Conservation (phyloP, 192 early-diverging fungal species). For the Coemansia sp. region DNA sequence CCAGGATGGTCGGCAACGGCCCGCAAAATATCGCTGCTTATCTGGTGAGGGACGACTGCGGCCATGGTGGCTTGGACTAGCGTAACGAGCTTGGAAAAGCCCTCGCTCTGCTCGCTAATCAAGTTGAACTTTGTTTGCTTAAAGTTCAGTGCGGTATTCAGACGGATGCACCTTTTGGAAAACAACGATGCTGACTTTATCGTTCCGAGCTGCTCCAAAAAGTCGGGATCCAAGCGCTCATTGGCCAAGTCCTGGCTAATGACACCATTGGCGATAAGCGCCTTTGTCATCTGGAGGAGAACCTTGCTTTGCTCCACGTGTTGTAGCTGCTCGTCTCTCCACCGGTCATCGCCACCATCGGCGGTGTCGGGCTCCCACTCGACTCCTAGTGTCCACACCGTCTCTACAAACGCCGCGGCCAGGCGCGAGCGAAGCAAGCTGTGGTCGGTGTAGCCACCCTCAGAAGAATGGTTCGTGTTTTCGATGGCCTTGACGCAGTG, state of each 20-base stretch:
- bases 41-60: conserved; percentile 15
- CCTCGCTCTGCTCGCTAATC: conserved; percentile 47
- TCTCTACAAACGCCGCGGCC: conserved; percentile 28
- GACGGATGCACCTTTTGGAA: conserved; percentile 36
- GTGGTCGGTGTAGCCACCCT: neutral
- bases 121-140: conserved; percentile 55
- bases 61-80: conserved; percentile 43
- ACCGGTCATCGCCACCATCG: conserved; percentile 12
- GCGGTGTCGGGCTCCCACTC: conserved; percentile 46
- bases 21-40: conserved; percentile 15
- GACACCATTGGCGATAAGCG: conserved; percentile 14
- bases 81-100: conserved; percentile 44
- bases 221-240: conserved; percentile 39
- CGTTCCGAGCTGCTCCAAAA: conserved; percentile 31
- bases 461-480: conserved; percentile 15
- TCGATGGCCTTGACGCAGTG: conserved; percentile 23
- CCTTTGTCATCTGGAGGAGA: conserved; percentile 20
- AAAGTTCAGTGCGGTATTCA: conserved; percentile 47
- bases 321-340: conserved; percentile 23
- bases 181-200: conserved; percentile 28
- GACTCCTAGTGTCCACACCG: conserved; percentile 36
- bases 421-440: conserved; percentile 19
- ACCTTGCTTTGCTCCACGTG: conserved; percentile 23
- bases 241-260: conserved; percentile 34
- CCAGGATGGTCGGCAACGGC: neutral